A percentile compares a stretch with the other conserved stretches of the same genome.
Evolutionary conservation across 169 alveolate genomes (phyloP).

Genomic region (Plasmodium gaboni): DNA sequence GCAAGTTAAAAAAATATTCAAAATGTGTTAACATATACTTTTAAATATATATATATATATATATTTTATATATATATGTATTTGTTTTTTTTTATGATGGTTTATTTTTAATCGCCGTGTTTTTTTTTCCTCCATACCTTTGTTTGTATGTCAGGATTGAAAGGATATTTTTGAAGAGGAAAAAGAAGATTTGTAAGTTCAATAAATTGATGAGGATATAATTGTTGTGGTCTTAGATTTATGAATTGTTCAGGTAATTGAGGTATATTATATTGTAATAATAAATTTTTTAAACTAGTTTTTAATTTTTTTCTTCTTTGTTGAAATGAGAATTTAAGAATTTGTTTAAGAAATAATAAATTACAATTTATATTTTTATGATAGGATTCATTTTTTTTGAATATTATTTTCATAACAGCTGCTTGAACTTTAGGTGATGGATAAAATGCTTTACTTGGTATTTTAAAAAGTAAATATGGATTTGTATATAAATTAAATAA

Average conservation of each 20-base stretch:
- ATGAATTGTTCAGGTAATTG: constrained; percentile 75
- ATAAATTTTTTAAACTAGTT: constrained; percentile 77
- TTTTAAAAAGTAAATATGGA: constrained; percentile 81
- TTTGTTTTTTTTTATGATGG: background rate
- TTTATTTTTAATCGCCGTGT: constrained; percentile 50
- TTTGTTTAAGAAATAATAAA: constrained; percentile 79
- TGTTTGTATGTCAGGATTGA: constrained; percentile 57
- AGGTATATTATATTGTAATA: constrained; percentile 65
- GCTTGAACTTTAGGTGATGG: constrained; percentile 88
- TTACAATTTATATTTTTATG: constrained; percentile 43
- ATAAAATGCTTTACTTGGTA: constrained; percentile 86
- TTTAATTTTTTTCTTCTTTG: constrained; percentile 83
- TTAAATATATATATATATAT: too few relatives aligned
- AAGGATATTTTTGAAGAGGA: constrained; percentile 42
- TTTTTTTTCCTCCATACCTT: constrained; percentile 75
- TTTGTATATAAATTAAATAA: constrained; percentile 79
- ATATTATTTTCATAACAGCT: constrained; percentile 81
- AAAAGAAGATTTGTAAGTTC: constrained; percentile 77
- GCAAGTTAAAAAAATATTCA: too few relatives aligned
- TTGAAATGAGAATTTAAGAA: constrained; percentile 78
- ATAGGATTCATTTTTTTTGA: constrained; percentile 9
- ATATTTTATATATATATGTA: too few relatives aligned
- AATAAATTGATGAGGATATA: constrained; percentile 79
- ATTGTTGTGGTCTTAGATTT: constrained; percentile 82
- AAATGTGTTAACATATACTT: too few relatives aligned